Percentiles rank a stretch among this genome's conserved stretches.
phyloP scores from a whole-genome alignment of 805 yeast genomes.

The Yarrowia porcina region DNA sequence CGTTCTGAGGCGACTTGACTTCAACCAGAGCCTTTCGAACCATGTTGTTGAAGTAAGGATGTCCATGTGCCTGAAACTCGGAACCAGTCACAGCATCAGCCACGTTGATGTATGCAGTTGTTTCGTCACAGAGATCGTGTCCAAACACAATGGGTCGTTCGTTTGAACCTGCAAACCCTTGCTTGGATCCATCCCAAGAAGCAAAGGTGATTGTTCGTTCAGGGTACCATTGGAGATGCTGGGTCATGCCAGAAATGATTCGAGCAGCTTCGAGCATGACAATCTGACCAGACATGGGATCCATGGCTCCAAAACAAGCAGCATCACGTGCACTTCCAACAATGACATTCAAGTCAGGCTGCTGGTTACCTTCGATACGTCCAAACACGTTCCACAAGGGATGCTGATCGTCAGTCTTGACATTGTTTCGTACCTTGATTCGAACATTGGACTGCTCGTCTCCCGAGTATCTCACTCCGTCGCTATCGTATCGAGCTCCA shows the following conservation, averaged over 20 bases:
- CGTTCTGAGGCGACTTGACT: neutral
- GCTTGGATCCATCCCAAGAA: slow-evolving; percentile 79
- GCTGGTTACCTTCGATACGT: slow-evolving; percentile 75
- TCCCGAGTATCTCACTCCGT: slow-evolving; percentile 49
- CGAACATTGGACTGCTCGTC: slow-evolving; percentile 31
- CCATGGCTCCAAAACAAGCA: slow-evolving; percentile 66
- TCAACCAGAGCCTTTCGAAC: slow-evolving; percentile 44
- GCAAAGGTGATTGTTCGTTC: slow-evolving; percentile 75
- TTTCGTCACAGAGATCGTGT: slow-evolving; percentile 55
- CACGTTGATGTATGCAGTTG: slow-evolving; percentile 70
- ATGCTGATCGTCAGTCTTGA: slow-evolving; percentile 52
- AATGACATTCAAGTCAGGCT: slow-evolving; percentile 63
- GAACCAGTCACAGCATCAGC: slow-evolving; percentile 59
- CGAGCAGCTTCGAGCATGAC: slow-evolving; percentile 68
- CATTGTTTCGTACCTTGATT: slow-evolving; percentile 41
- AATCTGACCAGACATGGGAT: slow-evolving; percentile 72
- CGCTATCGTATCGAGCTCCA: slow-evolving; percentile 40
- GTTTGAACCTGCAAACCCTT: slow-evolving; percentile 80
- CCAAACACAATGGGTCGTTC: slow-evolving; percentile 63
- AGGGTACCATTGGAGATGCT: slow-evolving; percentile 74
- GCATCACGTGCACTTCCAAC: slow-evolving; percentile 85
- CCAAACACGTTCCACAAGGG: slow-evolving; percentile 77
- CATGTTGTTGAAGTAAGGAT: slow-evolving; percentile 59
- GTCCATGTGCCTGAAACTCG: slow-evolving; percentile 53
- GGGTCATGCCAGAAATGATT: slow-evolving; percentile 59